Conservation (phyloP, 2,329 filamentous ascomycete species). For the Aureobasidium sp. region DNA sequence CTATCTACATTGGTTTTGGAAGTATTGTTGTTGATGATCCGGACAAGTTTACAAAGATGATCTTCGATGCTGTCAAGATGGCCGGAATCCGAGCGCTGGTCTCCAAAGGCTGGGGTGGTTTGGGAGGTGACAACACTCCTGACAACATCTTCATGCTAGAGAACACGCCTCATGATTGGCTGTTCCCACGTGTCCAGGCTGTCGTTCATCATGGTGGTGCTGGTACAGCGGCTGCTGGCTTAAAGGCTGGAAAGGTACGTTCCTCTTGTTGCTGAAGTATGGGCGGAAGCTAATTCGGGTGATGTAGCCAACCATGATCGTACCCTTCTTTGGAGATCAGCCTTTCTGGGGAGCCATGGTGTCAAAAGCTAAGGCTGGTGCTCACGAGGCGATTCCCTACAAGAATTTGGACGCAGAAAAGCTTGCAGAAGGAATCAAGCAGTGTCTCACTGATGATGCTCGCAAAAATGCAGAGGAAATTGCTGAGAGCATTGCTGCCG, state of each 20-base stretch:
- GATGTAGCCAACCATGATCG: conserved; percentile 56
- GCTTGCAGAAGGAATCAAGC: conserved; percentile 61
- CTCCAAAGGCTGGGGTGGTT: conserved; percentile 66
- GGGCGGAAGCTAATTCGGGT: background rate
- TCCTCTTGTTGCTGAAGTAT: background rate
- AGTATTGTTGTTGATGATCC: conserved; percentile 68
- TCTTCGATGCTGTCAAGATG: conserved; percentile 57
- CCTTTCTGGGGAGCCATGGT: conserved; percentile 70
- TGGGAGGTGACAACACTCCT: conserved; percentile 51
- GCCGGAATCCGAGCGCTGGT: conserved; percentile 63
- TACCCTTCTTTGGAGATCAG: conserved; percentile 74
- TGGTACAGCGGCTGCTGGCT: conserved; percentile 64
- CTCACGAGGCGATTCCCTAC: conserved; percentile 55
- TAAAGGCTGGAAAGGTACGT: conserved; percentile 51
- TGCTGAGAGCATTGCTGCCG: conserved; percentile 53
- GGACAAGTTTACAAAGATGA: conserved; percentile 58
- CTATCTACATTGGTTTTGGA: conserved; percentile 68
- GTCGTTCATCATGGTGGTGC: conserved; percentile 72
- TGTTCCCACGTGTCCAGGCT: conserved; percentile 57
- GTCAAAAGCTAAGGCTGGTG: conserved; percentile 53
- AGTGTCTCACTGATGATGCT: conserved; percentile 55
- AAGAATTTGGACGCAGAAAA: conserved; percentile 56
- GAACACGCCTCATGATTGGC: conserved; percentile 69
- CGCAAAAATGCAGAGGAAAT: conserved; percentile 49
- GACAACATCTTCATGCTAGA: conserved; percentile 63